Conservation (phyloP, 176 grass and related monocot genomes). For the Aegilops tauschii region DNA sequence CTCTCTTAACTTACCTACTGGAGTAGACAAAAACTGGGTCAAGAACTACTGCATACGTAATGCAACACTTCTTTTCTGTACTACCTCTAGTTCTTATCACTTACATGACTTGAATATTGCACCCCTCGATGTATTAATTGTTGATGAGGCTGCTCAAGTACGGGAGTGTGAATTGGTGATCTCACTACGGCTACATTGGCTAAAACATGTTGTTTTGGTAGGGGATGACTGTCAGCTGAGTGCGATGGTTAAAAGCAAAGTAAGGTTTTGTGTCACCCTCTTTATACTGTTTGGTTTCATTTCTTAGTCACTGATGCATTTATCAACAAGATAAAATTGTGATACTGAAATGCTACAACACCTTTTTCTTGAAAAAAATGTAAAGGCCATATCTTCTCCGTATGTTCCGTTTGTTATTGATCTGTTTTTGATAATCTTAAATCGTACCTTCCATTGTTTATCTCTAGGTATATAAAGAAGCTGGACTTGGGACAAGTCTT, state of each 20-base stretch:
- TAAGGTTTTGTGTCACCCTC: conserved; percentile 18
- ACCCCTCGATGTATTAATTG: conserved; percentile 60
- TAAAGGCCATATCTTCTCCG: background rate
- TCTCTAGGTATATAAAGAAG: conserved; percentile 56
- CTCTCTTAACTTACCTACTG: conserved; percentile 29
- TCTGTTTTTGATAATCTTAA: background rate
- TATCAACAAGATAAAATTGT: background rate
- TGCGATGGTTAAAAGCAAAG: conserved; percentile 63
- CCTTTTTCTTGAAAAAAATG: background rate
- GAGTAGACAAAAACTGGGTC: conserved; percentile 25
- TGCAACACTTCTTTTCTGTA: conserved; percentile 73
- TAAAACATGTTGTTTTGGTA: conserved; percentile 69
- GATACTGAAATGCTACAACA: background rate
- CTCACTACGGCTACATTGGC: conserved; percentile 46
- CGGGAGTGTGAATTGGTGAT: conserved; percentile 79
- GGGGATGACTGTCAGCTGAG: conserved; percentile 76
- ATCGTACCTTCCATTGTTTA: background rate
- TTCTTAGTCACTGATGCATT: background rate
- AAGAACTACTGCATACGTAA: conserved; percentile 53
- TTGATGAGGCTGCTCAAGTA: conserved; percentile 77
- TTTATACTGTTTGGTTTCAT: background rate
- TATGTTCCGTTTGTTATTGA: background rate
- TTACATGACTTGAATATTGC: conserved; percentile 42
- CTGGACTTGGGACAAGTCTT: conserved; percentile 67
- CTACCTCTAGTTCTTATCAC: conserved; percentile 55